phyloP scores from a whole-genome alignment of 73 alveolate genomes.

The Paramecium caudatum region DNA sequence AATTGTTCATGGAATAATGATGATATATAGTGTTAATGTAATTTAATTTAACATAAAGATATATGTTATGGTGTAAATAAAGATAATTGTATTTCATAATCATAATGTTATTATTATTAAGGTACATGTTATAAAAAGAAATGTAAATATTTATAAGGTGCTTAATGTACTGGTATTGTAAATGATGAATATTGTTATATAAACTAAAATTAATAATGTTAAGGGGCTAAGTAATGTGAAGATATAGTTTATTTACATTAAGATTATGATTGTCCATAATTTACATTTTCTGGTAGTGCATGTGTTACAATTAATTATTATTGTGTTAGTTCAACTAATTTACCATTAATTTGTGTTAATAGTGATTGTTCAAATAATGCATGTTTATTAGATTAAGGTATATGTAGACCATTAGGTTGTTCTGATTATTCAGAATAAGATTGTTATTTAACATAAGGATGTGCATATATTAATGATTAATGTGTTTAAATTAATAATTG shows the following conservation, averaged over 20 bases:
- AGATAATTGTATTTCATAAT: slow-evolving; percentile 20
- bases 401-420: slow-evolving; percentile 34
- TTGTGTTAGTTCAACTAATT: slow-evolving; percentile 22
- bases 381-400: slow-evolving; percentile 15
- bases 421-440: not conserved
- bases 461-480: not conserved
- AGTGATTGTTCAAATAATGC: slow-evolving; percentile 29
- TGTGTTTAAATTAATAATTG: slow-evolving; percentile 17
- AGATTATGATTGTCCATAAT: not conserved
- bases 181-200: slow-evolving; percentile 23
- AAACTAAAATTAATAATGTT: slow-evolving; percentile 1
- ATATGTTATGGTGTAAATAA: not conserved
- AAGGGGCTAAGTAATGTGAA: slow-evolving; percentile 65
- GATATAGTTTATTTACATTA: slow-evolving; percentile 11
- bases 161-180: not conserved
- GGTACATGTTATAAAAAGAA: slow-evolving; percentile 2
- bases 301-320: not conserved
- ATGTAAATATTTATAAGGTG: not conserved
- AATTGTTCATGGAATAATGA: slow-evolving; percentile 44
- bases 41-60: not conserved
- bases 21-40: not conserved
- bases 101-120: not conserved
- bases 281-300: slow-evolving; percentile 5
- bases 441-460: not conserved
- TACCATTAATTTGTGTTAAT: not conserved